Percentiles rank a stretch among this genome's conserved stretches.
Conservation (phyloP, 2,329 filamentous ascomycete species). For the Pestalotiopsis sp. region DNA sequence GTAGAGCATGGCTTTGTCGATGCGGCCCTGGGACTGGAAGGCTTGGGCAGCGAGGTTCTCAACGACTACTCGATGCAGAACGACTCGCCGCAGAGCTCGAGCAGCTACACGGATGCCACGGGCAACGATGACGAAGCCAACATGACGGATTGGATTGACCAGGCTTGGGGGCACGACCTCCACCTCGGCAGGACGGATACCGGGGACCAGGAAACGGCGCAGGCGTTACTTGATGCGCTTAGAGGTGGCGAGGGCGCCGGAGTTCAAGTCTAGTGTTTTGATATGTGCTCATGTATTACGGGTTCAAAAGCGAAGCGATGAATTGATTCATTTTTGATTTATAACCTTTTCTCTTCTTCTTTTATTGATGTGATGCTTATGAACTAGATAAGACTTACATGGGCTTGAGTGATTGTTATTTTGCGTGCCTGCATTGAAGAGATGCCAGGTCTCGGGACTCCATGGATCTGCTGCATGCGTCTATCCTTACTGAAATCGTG, state of each 20-base stretch:
- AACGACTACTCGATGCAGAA: constrained; percentile 35
- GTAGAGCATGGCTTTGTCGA: constrained; percentile 20
- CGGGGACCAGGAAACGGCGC: constrained; percentile 40
- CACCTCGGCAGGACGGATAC: constrained; percentile 29
- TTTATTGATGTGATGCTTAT: neutral
- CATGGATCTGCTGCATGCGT: too few relatives aligned
- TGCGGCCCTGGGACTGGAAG: constrained; percentile 30
- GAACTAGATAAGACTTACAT: too few relatives aligned
- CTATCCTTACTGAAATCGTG: too few relatives aligned
- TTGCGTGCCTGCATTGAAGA: too few relatives aligned
- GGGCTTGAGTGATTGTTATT: too few relatives aligned
- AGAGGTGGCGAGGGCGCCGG: constrained; percentile 28
- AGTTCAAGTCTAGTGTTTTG: constrained; percentile 12
- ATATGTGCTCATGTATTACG: neutral
- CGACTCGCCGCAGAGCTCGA: constrained; percentile 23
- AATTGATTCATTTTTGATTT: neutral
- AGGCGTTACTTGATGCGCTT: constrained; percentile 40
- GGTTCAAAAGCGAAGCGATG: neutral
- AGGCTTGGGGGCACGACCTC: constrained; percentile 34
- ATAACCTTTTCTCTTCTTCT: neutral
- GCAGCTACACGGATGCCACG: constrained; percentile 9
- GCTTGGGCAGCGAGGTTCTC: constrained; percentile 33
- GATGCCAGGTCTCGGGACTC: too few relatives aligned
- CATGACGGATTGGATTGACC: constrained; percentile 41
- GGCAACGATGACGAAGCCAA: constrained; percentile 10